Evolutionary conservation across 2,329 filamentous ascomycete genomes (phyloP), one percentile per base, ranked within the genome.

Genomic region (Sporothrix euskadiensis): DNA sequence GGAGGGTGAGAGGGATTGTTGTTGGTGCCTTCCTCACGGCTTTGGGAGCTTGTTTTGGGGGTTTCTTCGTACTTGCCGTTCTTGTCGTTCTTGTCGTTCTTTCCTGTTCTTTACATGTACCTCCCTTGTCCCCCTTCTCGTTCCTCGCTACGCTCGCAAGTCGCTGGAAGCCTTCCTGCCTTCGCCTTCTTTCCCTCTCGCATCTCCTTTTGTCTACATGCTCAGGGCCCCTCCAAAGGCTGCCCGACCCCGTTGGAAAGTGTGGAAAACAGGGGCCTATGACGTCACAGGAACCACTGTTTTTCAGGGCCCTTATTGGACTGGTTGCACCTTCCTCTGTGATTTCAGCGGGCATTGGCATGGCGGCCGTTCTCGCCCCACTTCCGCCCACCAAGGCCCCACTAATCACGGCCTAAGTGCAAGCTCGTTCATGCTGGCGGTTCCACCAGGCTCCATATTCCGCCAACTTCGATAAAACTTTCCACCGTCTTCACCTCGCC

Each of bases 391-490:
- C 66, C 41, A 4, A 14, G 30, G 69, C 56, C 22, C 69, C 69
- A 63, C 56, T 52, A 26, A 35, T 41, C 26, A n/a, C 52, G 56
- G 35, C 69, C 56, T 71, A 71, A 52, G 30, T 61, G 56, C 69
- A 61, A 63, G 63, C 26, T 59, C 70, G 70, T 65, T 71, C 54
- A 54, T 41, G 49, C 41, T 71, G 70, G 70, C 70, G 70, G 57
- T 65, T 71, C 70, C 70, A 71, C 70, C n/a, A 7, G 52, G 52
- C 56, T 61, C 69, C 66, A 71, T 71, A 49, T 16, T 22, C 16
- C 66, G 47, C 66, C 66, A 69, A 69, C 56, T 49, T 56, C 39
- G 57, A 32, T 32, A 63, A 41, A 39, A 63, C 44, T 49, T 16
- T 16, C 44, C 10, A 49, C 44, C 44, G 14, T 49, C 44, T 49